Evolutionary conservation across 805 yeast species (phyloP).

Genomic region (Torulaspora gathmanii): DNA sequence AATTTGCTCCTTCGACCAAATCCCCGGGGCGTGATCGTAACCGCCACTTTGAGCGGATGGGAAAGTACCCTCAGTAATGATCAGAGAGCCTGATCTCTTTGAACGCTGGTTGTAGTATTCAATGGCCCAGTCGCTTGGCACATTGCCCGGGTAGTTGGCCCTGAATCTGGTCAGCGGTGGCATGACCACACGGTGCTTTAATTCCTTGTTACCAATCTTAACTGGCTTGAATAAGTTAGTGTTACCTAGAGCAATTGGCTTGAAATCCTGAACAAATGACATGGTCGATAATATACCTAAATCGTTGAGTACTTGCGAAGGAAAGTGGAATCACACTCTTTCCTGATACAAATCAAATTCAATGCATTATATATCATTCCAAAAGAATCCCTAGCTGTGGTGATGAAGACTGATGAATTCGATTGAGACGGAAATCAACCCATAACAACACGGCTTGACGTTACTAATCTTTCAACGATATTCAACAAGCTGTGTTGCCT

Average conservation of each 20-base stretch:
- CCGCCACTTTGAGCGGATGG: slow-evolving; percentile 41
- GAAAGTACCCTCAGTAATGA: slow-evolving; percentile 55
- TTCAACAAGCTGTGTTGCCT: too few relatives aligned
- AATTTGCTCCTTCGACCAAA: slow-evolving; percentile 44
- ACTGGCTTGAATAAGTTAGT: slow-evolving; percentile 41
- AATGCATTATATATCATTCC: too few relatives aligned
- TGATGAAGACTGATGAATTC: too few relatives aligned
- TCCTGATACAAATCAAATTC: too few relatives aligned
- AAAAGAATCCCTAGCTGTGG: too few relatives aligned
- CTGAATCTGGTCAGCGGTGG: slow-evolving; percentile 44
- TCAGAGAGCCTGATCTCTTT: slow-evolving; percentile 48
- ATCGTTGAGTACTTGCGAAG: too few relatives aligned
- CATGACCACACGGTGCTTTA: slow-evolving; percentile 38
- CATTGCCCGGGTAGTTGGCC: slow-evolving; percentile 34
- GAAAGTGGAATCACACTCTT: too few relatives aligned
- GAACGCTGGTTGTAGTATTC: slow-evolving; percentile 55
- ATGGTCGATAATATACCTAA: slow-evolving; percentile 1
- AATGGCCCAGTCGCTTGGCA: slow-evolving; percentile 42
- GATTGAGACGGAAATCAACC: too few relatives aligned
- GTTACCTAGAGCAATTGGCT: slow-evolving; percentile 26
- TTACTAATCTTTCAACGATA: too few relatives aligned
- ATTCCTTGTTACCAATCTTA: slow-evolving; percentile 37
- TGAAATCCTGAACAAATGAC: slow-evolving; percentile 19
- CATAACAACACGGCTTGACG: too few relatives aligned
- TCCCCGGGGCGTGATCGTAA: slow-evolving; percentile 45